A percentile compares a stretch with the other conserved stretches of the same genome.
Conservation (phyloP, 352 stramenopile species). For the Phytophthora chlamydospora region DNA sequence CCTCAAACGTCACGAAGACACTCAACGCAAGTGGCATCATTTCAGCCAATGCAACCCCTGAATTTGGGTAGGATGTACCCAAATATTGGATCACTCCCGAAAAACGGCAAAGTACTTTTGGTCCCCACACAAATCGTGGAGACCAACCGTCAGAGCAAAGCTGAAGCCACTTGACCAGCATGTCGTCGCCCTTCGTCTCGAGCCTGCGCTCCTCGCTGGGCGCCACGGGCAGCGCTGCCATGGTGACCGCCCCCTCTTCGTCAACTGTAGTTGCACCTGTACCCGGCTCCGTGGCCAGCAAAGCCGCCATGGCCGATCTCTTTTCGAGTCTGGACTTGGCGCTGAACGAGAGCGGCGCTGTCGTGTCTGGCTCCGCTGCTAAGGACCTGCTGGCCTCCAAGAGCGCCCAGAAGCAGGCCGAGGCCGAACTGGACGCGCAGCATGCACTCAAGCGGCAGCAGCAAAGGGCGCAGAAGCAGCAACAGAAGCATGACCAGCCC, state of each 20-base stretch:
- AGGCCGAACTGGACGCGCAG: slow-evolving; percentile 33
- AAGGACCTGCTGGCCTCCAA: slow-evolving; percentile 65
- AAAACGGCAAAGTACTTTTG: too few relatives aligned
- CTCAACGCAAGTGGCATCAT: neutral
- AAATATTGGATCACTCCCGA: too few relatives aligned
- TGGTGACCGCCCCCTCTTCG: neutral
- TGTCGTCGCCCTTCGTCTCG: slow-evolving; percentile 50
- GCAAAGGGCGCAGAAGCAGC: slow-evolving; percentile 29
- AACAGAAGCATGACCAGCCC: slow-evolving; percentile 36
- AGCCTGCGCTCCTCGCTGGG: slow-evolving; percentile 44
- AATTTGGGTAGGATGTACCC: too few relatives aligned
- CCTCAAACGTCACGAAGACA: too few relatives aligned
- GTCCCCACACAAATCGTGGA: neutral
- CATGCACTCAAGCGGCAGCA: slow-evolving; percentile 44
- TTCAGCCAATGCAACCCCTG: slow-evolving; percentile 11
- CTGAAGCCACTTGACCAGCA: slow-evolving; percentile 8
- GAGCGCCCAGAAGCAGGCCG: slow-evolving; percentile 43
- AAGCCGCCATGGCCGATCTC: slow-evolving; percentile 52
- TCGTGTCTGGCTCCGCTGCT: slow-evolving; percentile 42
- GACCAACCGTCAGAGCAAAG: slow-evolving; percentile 10
- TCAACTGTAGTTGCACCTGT: neutral
- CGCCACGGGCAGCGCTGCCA: slow-evolving; percentile 8
- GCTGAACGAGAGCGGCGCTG: slow-evolving; percentile 36
- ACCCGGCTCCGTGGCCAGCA: slow-evolving; percentile 14
- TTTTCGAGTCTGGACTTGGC: slow-evolving; percentile 65